Percentiles rank a stretch among this genome's conserved stretches.
phyloP scores from a whole-genome alignment of 805 yeast genomes.

The Blastobotrys muscicola region DNA sequence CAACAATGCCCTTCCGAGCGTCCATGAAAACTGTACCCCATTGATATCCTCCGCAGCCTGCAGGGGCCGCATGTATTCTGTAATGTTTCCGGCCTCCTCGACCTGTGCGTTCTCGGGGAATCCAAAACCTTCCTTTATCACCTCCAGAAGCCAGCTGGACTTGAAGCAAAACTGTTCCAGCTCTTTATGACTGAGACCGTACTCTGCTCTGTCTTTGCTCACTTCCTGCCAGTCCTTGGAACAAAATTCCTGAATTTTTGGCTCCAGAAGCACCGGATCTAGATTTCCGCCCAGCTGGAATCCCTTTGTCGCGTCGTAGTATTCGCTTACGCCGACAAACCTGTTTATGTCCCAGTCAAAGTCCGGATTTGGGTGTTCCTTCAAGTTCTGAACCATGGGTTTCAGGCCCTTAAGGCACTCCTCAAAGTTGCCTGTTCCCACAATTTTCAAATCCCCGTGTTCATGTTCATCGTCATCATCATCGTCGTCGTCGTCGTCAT shows the following conservation, averaged over 20 bases:
- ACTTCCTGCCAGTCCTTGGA: conserved; percentile 58
- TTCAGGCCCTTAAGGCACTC: conserved; percentile 61
- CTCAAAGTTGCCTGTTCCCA: conserved; percentile 75
- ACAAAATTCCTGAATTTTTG: conserved; percentile 62
- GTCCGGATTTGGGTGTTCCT: conserved; percentile 37
- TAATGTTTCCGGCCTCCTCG: background rate
- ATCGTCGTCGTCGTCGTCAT: conserved; percentile 8
- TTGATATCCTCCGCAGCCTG: conserved; percentile 73
- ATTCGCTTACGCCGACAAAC: conserved; percentile 91
- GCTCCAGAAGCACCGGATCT: conserved; percentile 66
- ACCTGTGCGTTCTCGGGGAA: conserved; percentile 41
- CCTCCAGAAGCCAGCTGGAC: conserved; percentile 85
- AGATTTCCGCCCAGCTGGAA: conserved; percentile 76
- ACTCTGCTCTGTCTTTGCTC: conserved; percentile 38
- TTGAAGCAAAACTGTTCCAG: conserved; percentile 80
- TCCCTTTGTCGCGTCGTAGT: conserved; percentile 94
- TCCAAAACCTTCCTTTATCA: conserved; percentile 85
- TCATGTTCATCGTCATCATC: conserved; percentile 11
- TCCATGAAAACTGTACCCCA: conserved; percentile 91
- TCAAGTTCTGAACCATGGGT: conserved; percentile 44
- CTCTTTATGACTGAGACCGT: conserved; percentile 42
- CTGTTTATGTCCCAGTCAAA: conserved; percentile 72
- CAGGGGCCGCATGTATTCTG: conserved; percentile 32
- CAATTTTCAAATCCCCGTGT: conserved; percentile 26
- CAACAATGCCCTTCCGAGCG: conserved; percentile 76